Evolutionary conservation across 768 basidiomycete species (phyloP), one percentile per base, ranked within the genome.

Genomic region (Lanmaoa rubissima): DNA sequence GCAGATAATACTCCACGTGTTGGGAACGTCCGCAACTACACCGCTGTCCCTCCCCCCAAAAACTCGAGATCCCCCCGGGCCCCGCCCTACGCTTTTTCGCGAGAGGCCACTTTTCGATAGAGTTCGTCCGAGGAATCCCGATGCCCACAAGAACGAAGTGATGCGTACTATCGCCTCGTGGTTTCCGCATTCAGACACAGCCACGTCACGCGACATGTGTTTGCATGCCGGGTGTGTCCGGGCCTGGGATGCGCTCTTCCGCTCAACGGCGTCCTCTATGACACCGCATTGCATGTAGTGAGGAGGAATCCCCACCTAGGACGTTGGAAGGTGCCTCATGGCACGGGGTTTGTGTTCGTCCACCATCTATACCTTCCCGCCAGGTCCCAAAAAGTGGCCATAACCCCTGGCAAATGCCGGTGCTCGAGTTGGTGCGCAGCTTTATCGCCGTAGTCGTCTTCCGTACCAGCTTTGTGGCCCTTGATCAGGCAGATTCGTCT

Each of bases 131-230:
- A 61, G 59, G 63, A 53, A 32, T 26, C 59, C 62, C 62, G 55
- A 51, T 53, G 17, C 28, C 46, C 17, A 40, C 36, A 11, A 34
- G 42, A 26, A 21, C 45, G 47, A n/a, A 42, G 5, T 54, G 54
- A 53, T 54, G 53, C 63, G 59, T 42, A 64, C 58, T 57, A 60
- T 60, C 55, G 32, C 59, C 63, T 65, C 55, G 32, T 53, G 55
- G 13, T 47, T 46, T 55, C 63, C 60, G 17, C 36, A 58, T 61
- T 57, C n/a, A 38, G 52, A 34, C 38, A 21, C 56, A 41, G 47
- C 45, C 48, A 56, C 41, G 58, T 64, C 51, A 56, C 5, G 19
- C 5, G 48, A 31, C 51, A 32, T 19, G 53, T 10, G 57, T 28
- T 48, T 14, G 34, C 55, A 45, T 58, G 32, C 43, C 48, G 35